Conservation (phyloP, 2,329 filamentous ascomycete species). For the Paecilomyces sp. region DNA sequence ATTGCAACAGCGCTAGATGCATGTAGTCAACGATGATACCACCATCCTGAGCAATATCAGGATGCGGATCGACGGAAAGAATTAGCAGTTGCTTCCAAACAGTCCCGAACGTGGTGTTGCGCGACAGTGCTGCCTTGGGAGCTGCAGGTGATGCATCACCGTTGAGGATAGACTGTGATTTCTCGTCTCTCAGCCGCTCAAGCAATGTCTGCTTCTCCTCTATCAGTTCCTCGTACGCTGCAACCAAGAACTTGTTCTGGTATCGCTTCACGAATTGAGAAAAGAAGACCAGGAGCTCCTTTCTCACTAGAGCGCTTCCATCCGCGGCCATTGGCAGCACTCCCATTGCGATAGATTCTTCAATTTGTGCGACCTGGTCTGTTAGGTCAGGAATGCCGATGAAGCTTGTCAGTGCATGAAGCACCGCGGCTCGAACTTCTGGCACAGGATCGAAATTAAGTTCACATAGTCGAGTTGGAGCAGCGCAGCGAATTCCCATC, state of each 20-base stretch:
- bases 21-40: constrained; percentile 80
- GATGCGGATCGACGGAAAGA: constrained; percentile 87
- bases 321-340: constrained; percentile 89
- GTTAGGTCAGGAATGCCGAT: constrained; percentile 89
- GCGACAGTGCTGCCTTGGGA: constrained; percentile 44
- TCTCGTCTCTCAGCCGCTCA: constrained; percentile 40
- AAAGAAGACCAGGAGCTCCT: constrained; percentile 87
- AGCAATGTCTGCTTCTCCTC: constrained; percentile 70
- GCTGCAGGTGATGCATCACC: constrained; percentile 15
- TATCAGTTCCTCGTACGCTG: constrained; percentile 80
- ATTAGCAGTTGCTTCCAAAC: constrained; percentile 92
- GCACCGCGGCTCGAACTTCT: constrained; percentile 87
- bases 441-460: constrained; percentile 79
- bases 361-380: constrained; percentile 80
- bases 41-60: constrained; percentile 82
- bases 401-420: constrained; percentile 90
- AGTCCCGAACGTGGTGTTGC: constrained; percentile 85
- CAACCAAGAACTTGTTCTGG: constrained; percentile 84
- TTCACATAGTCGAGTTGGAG: constrained; percentile 71
- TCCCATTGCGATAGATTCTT: constrained; percentile 83
- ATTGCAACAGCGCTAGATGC: constrained; percentile 69
- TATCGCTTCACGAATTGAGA: constrained; percentile 87
- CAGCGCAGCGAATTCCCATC: constrained; percentile 84
- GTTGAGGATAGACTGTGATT: constrained; percentile 10
- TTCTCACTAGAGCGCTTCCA: constrained; percentile 87